These are phyloP conservation scores for Lichtheimia ramosa DNA, from an alignment of 371 early-diverging fungal genomes.

Conservation along the genomic window DNA sequence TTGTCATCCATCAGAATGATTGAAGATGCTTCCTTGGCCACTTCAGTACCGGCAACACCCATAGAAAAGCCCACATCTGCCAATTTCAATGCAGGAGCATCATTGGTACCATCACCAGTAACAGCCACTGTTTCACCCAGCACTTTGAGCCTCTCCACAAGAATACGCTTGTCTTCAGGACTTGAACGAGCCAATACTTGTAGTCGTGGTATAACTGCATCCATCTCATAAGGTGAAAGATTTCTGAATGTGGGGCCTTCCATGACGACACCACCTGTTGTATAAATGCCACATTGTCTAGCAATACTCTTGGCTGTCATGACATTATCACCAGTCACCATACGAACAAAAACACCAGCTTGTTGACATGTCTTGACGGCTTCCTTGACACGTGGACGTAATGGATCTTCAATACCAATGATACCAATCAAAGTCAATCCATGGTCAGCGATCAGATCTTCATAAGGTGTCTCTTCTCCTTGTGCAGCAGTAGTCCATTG, in stretches of 20 bases:
- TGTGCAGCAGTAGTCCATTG: slow-evolving; percentile 68
- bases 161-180: slow-evolving; percentile 76
- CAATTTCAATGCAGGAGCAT: slow-evolving; percentile 76
- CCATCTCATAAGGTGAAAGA: slow-evolving; percentile 46
- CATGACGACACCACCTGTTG: slow-evolving; percentile 60
- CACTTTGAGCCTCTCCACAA: slow-evolving; percentile 65
- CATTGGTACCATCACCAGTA: slow-evolving; percentile 84
- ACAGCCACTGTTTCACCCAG: slow-evolving; percentile 76
- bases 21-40: slow-evolving; percentile 79
- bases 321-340: slow-evolving; percentile 87
- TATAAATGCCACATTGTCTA: slow-evolving; percentile 67
- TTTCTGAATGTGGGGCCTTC: slow-evolving; percentile 69
- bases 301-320: slow-evolving; percentile 77
- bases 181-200: slow-evolving; percentile 74
- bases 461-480: slow-evolving; percentile 26
- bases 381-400: slow-evolving; percentile 68
- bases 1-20: slow-evolving; percentile 84
- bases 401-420: slow-evolving; percentile 77
- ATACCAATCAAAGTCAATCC: slow-evolving; percentile 57
- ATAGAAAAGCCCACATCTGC: slow-evolving; percentile 84
- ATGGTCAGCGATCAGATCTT: slow-evolving; percentile 45
- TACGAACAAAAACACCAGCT: slow-evolving; percentile 81
- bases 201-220: slow-evolving; percentile 27
- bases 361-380: slow-evolving; percentile 65
- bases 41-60: slow-evolving; percentile 84